Base-by-base conservation (phyloP, 441 rosid species). In the Croton setiger region DNA sequence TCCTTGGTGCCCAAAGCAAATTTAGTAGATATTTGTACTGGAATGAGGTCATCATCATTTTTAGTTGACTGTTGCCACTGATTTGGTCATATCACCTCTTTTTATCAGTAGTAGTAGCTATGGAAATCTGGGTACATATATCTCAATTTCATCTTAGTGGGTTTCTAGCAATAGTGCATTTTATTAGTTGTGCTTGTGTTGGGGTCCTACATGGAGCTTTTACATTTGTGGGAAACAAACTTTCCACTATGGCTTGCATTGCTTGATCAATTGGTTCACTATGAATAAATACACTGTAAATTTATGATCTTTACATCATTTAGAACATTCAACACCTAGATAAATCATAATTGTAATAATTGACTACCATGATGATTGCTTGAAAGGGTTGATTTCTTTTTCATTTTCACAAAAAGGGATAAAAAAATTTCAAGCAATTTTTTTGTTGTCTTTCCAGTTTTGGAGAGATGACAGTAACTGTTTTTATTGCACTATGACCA, bases 141-240 rank as follows among this genome's bases (percentile, higher is more conserved):
- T n/a, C 64, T 27, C 33, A 7, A 33, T 44, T 27, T 6, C 49
- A 69, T 61, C 17, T 39, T 21, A 51, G 48, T 60, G 65, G 35
- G 17, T 27, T 61, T 14, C 43, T 31, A n/a, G 44, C 20, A 14
- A 51, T 49, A 17, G 60, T 69, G 23, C 31, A 23, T 17, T 15
- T 43, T 53, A 23, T 55, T 53, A 20, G 27, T 27, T 43, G 55
- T 43, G 54, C 18, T 68, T n/a, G n/a, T n/a, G n/a, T n/a, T n/a
- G n/a, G n/a, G 55, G 45, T 68, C 71, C 55, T 57, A 68, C 64
- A 41, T 18, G 3, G 8, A 49, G 54, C 33, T n/a, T 64, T 49
- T 15, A 43, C 53, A 15, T 27, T 56, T 67, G 63, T 43, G 21
- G 23, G 43, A 67, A 53, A 37, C 49, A 36, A 35, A 54, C 1